Evolutionary conservation across 257 asterid species (phyloP).

Genomic region (Catharanthus roseus): DNA sequence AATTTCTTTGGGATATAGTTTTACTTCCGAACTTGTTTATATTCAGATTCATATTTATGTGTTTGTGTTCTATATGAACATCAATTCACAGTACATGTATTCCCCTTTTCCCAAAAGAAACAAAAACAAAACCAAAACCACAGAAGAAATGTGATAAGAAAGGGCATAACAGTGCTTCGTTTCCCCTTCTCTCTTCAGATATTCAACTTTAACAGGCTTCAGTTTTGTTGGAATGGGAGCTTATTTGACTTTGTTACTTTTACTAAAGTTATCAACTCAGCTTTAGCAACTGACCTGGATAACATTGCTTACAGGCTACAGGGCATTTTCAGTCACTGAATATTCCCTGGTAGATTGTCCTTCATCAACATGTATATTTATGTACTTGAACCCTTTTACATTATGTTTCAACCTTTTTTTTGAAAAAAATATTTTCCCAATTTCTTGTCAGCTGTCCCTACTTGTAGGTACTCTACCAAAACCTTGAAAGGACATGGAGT

Average conservation of each 20-base stretch:
- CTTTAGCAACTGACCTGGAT: constrained; percentile 8
- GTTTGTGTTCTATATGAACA: too few species aligned
- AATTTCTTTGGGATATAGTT: background rate
- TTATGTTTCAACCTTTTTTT: constrained; percentile 10
- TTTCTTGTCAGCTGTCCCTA: constrained; percentile 14
- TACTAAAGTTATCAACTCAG: background rate
- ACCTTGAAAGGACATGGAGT: constrained; percentile 25
- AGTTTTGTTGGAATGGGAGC: background rate
- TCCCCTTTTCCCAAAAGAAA: too few species aligned
- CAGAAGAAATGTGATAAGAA: too few species aligned
- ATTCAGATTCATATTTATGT: background rate
- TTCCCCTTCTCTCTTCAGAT: too few species aligned
- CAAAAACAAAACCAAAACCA: too few species aligned
- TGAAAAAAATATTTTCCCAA: constrained; percentile 11
- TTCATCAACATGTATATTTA: background rate
- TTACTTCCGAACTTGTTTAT: background rate
- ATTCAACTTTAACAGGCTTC: background rate
- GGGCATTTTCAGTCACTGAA: constrained; percentile 29
- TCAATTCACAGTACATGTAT: too few species aligned
- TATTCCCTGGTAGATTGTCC: constrained; percentile 48
- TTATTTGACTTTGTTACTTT: background rate
- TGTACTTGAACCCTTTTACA: background rate
- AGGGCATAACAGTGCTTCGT: too few species aligned
- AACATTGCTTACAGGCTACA: constrained; percentile 44
- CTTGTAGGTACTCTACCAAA: constrained; percentile 51